Percentiles rank a stretch among this genome's conserved stretches.
These are phyloP conservation scores for Globisporangium paddicum DNA, from an alignment of 352 stramenopile genomes.

Conservation along the genomic window DNA sequence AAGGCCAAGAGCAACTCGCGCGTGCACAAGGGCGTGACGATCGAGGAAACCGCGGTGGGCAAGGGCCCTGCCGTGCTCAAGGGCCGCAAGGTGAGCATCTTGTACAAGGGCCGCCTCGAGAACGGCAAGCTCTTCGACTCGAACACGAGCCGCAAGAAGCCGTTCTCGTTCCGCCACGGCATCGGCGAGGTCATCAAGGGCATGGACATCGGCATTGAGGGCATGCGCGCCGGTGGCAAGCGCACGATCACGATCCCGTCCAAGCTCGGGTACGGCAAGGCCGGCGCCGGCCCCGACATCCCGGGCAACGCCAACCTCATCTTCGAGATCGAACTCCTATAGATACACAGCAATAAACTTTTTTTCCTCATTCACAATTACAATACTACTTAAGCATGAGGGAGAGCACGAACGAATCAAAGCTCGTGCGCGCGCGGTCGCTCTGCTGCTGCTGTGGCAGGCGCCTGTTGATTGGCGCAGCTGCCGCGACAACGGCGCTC, in stretches of 20 bases:
- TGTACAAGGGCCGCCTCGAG: slow-evolving; percentile 74
- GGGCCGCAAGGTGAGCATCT: slow-evolving; percentile 74
- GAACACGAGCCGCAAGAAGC: slow-evolving; percentile 74
- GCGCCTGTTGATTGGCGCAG: background rate
- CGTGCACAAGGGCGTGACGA: slow-evolving; percentile 74
- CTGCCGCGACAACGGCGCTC: background rate
- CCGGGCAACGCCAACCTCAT: slow-evolving; percentile 91
- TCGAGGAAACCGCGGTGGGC: slow-evolving; percentile 68
- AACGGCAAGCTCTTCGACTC: slow-evolving; percentile 88
- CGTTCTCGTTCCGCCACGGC: slow-evolving; percentile 82
- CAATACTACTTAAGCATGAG: slow-evolving; percentile 40
- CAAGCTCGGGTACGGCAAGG: slow-evolving; percentile 92
- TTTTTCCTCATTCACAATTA: slow-evolving; percentile 1
- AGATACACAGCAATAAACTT: slow-evolving; percentile 17
- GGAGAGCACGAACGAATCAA: slow-evolving; percentile 44
- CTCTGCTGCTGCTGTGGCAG: background rate
- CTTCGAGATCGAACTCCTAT: slow-evolving; percentile 93
- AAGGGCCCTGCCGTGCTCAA: slow-evolving; percentile 55
- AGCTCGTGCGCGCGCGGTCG: slow-evolving; percentile 30
- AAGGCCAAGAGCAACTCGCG: slow-evolving; percentile 68
- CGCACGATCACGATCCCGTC: slow-evolving; percentile 91
- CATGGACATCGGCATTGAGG: slow-evolving; percentile 94
- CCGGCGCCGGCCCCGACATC: slow-evolving; percentile 76
- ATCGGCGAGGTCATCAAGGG: slow-evolving; percentile 93
- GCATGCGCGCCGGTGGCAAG: slow-evolving; percentile 86